phyloP scores from a whole-genome alignment of 805 yeast genomes.

The Starmerella cellae region DNA sequence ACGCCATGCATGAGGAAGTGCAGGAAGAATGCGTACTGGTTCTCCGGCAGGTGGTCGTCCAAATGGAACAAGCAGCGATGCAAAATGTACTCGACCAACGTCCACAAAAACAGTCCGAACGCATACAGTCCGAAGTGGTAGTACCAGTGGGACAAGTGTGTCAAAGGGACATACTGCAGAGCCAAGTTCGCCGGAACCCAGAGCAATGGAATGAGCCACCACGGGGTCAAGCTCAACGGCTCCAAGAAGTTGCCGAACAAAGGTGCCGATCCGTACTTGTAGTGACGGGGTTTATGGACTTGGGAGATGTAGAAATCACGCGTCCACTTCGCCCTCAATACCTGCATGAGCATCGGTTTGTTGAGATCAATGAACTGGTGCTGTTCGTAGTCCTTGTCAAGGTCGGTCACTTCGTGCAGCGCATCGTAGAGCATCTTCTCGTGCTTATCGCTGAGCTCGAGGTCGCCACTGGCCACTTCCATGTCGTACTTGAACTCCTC shows the following conservation, averaged over 20 bases:
- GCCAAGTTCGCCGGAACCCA: slow-evolving; percentile 78
- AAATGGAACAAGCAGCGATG: slow-evolving; percentile 91
- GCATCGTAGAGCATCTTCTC: slow-evolving; percentile 23
- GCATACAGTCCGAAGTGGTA: slow-evolving; percentile 39
- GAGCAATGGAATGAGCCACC: slow-evolving; percentile 79
- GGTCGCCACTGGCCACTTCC: slow-evolving; percentile 30
- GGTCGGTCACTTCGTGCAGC: slow-evolving; percentile 69
- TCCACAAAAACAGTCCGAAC: slow-evolving; percentile 86
- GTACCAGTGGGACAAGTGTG: slow-evolving; percentile 27
- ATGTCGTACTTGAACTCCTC: slow-evolving; percentile 29
- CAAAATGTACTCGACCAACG: slow-evolving; percentile 71
- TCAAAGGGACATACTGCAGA: slow-evolving; percentile 47
- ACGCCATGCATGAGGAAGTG: slow-evolving; percentile 92
- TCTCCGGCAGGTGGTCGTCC: slow-evolving; percentile 74
- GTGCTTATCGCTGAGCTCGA: slow-evolving; percentile 15
- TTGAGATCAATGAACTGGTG: slow-evolving; percentile 80
- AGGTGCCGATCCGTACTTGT: slow-evolving; percentile 94
- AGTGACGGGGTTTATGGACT: slow-evolving; percentile 95
- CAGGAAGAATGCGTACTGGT: slow-evolving; percentile 55
- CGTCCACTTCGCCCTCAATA: slow-evolving; percentile 57
- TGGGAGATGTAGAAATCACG: slow-evolving; percentile 90
- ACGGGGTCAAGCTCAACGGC: slow-evolving; percentile 79
- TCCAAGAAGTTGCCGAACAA: slow-evolving; percentile 89
- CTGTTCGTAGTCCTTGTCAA: slow-evolving; percentile 48
- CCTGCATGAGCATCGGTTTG: slow-evolving; percentile 71